Base-by-base conservation (phyloP, 2,329 filamentous ascomycete species). In the Zasmidium citrigriseum region DNA sequence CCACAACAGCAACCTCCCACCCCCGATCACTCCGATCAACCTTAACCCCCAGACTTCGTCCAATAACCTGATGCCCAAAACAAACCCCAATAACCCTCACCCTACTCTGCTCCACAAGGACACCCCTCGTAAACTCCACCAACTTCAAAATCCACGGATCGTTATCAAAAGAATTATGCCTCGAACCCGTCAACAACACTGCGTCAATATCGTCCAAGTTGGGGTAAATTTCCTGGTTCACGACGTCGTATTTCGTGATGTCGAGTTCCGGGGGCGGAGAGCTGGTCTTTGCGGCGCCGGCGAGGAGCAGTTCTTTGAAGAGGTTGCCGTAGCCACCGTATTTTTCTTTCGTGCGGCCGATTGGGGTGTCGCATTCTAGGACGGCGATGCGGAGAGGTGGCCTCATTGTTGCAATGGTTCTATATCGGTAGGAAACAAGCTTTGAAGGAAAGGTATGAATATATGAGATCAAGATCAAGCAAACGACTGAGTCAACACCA, bases 41-140 rank as follows among this genome's bases (percentile, higher is more conserved):
- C 66, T 84, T 82, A 20, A 77, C 82, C 2, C 86, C 89, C 65
- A 93, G 71, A 1, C 90, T 89, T 53, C 91, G 82, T 1, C 84
- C 90, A 46, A 95, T 77, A 67, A 96, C 92, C 77, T 96, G 91
- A 72, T 96, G 91, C 4, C 91, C 91, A 73, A 93, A 96, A 75
- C 91, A 96, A 16, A 95, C 82, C 11, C 91, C 91, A 16, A 96
- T 80, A n/a, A 93, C 75, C 34, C 86, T 83, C 7, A 95, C 83
- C 0, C 85, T 79, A 23, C 41, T 34, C 82, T 78, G 44, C 63
- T 88, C 82, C 12, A 80, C 78, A 29, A 90, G 79, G 2, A 89
- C 79, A 63, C 81, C 78, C 52, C 80, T 77, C 0, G 83, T 85
- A 68, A 86, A 96, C 1, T 86, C 85, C 18, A 91, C 87, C 1